Base-by-base conservation (phyloP, 2,329 filamentous ascomycete species). In the Mycosphaerella sp. region DNA sequence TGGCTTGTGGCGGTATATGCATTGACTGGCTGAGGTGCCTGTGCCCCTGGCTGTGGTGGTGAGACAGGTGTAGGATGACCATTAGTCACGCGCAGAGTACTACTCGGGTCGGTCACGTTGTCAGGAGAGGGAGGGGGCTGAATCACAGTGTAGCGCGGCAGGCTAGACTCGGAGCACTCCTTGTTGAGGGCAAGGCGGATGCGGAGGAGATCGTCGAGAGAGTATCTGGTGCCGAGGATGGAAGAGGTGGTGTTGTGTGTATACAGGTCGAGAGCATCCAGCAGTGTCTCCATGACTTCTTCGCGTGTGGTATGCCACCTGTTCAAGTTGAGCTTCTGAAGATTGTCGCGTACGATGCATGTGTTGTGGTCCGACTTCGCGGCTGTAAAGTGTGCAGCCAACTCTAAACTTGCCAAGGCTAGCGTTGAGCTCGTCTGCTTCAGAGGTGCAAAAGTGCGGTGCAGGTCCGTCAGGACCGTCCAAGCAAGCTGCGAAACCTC, bases 251-350 rank as follows among this genome's bases (percentile, higher is more conserved):
- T 81, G 65, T 94, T 85, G 64, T 95, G 87, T 0, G 89, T 93
- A 69, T 96, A 97, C 2, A 97, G 79, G 64, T 98, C 91, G 21
- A 97, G 78, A 0, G 96, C 77, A 65, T 97, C 93, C 35, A 96
- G 81, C 62, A 95, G 80, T 0, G 88, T 91, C 75, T 97, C 91
- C 72, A 76, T 75, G 41, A 75, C 65, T 54, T 76, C 72, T 28
- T 69, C 70, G 25, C 74, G 63, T 13, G 62, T 72, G 0, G 72
- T 75, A 14, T 64, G 62, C 71, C 72, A 75, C 45, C 65, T 70
- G 32, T 54, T 43, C 46, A 71, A 86, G 66, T 66, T 75, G 59
- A 65, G 69, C 1, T 69, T 73, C 16, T 68, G 70, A 56, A 66
- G 41, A 28, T 57, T 49, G n/a, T 60, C 53, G 2, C 57, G 47